These are phyloP conservation scores for Leishmania turanica DNA, from an alignment of 208 protist genomes.

Conservation along the genomic window DNA sequence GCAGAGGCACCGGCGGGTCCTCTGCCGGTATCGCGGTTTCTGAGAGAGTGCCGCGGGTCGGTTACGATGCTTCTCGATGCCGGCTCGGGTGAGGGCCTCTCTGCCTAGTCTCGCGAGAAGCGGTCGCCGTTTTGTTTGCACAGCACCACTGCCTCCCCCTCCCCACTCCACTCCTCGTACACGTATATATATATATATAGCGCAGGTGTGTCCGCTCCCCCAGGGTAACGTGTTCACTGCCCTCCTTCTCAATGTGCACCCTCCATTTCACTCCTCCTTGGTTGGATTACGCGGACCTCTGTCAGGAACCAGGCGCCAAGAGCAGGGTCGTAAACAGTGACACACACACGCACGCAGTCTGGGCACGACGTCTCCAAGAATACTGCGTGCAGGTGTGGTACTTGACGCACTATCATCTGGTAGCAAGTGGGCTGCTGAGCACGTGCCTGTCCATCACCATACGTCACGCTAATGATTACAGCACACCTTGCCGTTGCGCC, in stretches of 20 bases:
- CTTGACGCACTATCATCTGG: not conserved
- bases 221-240: not conserved
- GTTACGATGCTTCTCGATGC: constrained; percentile 68
- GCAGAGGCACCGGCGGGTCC: constrained; percentile 5
- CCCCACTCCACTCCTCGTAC: too few species aligned
- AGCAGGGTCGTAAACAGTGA: not conserved
- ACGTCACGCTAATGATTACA: not conserved
- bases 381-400: not conserved
- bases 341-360: not conserved
- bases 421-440: not conserved
- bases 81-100: constrained; percentile 19
- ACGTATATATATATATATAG: not conserved
- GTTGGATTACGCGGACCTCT: not conserved
- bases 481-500: too few species aligned
- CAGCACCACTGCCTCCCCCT: not conserved
- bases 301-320: too few species aligned
- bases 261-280: not conserved
- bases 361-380: too few species aligned
- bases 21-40: constrained; percentile 62
- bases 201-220: not conserved
- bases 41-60: constrained; percentile 63
- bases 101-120: not conserved
- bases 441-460: not conserved
- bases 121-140: too few species aligned
- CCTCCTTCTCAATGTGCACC: too few species aligned